Evolutionary conservation across 2,329 filamentous ascomycete genomes (phyloP), one percentile per base, ranked within the genome.

Genomic region (Paecilomyces formosus): DNA sequence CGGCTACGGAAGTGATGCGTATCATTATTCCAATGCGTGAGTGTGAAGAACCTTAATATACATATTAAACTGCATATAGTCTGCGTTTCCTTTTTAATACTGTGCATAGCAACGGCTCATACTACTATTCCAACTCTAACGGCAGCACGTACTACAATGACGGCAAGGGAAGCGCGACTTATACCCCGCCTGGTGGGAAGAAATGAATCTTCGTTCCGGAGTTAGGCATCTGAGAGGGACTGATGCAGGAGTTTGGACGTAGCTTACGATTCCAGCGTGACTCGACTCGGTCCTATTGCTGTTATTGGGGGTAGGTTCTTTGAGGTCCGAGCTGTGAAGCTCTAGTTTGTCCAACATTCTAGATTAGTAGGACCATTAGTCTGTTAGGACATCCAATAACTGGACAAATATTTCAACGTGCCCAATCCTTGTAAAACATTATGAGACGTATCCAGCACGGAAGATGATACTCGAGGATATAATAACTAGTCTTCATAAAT

Each of bases 61-160:
- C 3, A 26, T 26, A 26, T 26, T 26, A 6, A 26, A 3, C 24
- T 6, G 50, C 24, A 7, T 26, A 24, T 24, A 12, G 22, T 50
- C 53, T n/a, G n/a, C n/a, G 28, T 13, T 2, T 26, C 3, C 22
- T 3, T 50, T 21, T 45, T 45, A n/a, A 45, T 45, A 45, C n/a
- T 45, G 39, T n/a, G 8, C n/a, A 35, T 24, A 83, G 81, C 22
- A 68, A 89, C 64, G 85, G 86, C 39, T 88, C 85, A 1, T 90
- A 90, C 79, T 89, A 90, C 76, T 90, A 89, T 75, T 83, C 81
- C 69, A 90, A 89, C 74, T 74, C 85, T 53, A 81, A 88, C 62
- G 85, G 85, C 13, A 88, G 83, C 67, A 87, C 83, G 45, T 90
- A 90, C 76, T 76, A 88, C 79, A 87, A 88, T 72, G 72, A 79